Conservation (phyloP, 768 basidiomycete genomes). For the Auricularia auricula-judae region DNA sequence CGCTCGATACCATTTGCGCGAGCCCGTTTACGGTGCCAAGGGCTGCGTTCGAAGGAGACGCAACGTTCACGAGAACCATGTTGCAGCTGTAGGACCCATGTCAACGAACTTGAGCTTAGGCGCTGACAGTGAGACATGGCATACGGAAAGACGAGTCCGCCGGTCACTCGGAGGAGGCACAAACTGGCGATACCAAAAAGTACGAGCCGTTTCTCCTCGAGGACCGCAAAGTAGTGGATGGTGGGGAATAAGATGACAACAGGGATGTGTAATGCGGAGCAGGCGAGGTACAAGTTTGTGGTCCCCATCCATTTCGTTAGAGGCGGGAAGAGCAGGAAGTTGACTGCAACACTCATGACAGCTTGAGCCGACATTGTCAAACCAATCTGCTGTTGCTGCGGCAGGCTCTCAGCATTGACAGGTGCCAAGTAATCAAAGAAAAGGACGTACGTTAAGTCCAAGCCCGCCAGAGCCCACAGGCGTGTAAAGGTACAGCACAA, state of each 20-base stretch:
- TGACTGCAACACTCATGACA: not conserved
- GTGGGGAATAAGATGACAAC: not conserved
- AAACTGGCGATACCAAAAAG: not conserved
- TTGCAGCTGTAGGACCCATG: not conserved
- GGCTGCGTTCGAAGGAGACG: not conserved
- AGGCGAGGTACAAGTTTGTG: not conserved
- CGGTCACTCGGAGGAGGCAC: not conserved
- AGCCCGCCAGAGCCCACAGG: not conserved
- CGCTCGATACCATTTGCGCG: not conserved
- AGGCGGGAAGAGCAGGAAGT: not conserved
- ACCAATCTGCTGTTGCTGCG: not conserved
- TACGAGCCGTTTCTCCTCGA: not conserved
- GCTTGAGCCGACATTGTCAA: not conserved
- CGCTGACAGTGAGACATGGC: not conserved
- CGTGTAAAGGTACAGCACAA: not conserved
- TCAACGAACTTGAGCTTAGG: not conserved
- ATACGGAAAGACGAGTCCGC: not conserved
- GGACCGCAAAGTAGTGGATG: not conserved
- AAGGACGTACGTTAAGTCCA: not conserved
- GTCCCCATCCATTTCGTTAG: not conserved
- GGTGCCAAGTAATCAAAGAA: not conserved
- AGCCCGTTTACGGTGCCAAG: not conserved
- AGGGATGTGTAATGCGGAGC: not conserved
- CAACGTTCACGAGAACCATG: not conserved
- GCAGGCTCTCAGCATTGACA: not conserved